Conservation (phyloP, 2,329 filamentous ascomycete species). For the Ophiostoma perfectum region DNA sequence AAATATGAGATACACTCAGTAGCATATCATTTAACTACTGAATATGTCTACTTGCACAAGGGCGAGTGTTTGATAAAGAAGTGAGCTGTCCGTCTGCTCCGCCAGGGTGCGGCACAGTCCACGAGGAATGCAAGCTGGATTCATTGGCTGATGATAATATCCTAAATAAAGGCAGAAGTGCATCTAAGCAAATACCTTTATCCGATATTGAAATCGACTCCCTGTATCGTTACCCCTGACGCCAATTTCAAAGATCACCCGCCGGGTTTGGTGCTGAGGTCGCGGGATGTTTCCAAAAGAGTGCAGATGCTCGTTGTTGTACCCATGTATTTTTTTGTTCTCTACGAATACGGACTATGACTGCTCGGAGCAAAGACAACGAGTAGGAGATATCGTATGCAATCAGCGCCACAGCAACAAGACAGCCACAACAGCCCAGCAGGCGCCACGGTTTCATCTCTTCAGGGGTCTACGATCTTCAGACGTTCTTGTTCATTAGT, state of each 20-base stretch:
- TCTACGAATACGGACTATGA: background rate
- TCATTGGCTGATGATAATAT: too few species aligned
- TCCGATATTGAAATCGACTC: background rate
- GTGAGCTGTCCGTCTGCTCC: background rate
- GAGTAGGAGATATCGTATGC: background rate
- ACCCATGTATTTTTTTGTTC: background rate
- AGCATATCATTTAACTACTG: too few species aligned
- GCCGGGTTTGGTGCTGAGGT: background rate
- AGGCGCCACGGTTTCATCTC: slow-evolving; percentile 2
- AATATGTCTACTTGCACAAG: background rate
- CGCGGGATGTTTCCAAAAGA: slow-evolving; percentile 5
- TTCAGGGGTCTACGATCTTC: background rate
- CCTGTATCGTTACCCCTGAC: background rate
- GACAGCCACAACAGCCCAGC: background rate
- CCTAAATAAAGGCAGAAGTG: too few species aligned
- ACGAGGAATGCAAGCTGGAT: too few species aligned
- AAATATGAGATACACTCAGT: background rate
- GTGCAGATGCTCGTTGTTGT: background rate
- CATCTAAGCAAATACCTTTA: background rate
- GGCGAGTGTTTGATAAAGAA: background rate
- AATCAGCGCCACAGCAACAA: background rate
- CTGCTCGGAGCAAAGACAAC: background rate
- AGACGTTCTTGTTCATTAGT: background rate
- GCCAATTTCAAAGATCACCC: background rate
- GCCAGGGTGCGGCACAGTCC: too few species aligned